Percentiles rank a stretch among this genome's conserved stretches.
Evolutionary conservation across 1,284 basidiomycete species (phyloP).

Genomic region (Retiboletus fuscus): DNA sequence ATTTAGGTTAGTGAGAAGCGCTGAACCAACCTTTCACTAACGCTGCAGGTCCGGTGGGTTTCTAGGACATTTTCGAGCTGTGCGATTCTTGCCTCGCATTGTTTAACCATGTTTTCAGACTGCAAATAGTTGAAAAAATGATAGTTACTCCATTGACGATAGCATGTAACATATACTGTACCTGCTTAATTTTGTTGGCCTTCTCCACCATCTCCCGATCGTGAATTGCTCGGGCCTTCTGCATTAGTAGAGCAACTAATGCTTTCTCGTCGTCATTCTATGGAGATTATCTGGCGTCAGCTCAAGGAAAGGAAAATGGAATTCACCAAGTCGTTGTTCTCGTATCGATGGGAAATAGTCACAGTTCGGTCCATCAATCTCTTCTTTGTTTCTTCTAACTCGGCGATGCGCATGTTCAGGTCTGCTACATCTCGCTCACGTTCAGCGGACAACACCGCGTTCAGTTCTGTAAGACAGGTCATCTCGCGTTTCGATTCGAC

Average conservation of each 20-base stretch:
- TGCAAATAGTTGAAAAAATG: conserved; percentile 39
- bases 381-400: conserved; percentile 47
- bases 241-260: conserved; percentile 58
- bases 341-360: conserved; percentile 53
- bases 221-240: conserved; percentile 56
- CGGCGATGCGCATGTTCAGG: conserved; percentile 43
- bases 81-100: conserved; percentile 53
- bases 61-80: conserved; percentile 58
- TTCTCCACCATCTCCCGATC: conserved; percentile 63
- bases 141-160: conserved; percentile 12
- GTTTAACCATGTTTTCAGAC: conserved; percentile 59
- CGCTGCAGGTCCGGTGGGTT: conserved; percentile 55
- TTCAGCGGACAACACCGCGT: conserved; percentile 35
- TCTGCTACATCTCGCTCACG: conserved; percentile 42
- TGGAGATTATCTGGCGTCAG: conserved; percentile 25
- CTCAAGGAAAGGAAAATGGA: conserved; percentile 17
- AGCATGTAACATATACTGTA: conserved; percentile 49
- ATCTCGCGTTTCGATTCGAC: conserved; percentile 35
- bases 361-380: conserved; percentile 41
- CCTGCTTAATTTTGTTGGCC: conserved; percentile 63
- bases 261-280: conserved; percentile 62
- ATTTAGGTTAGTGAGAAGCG: conserved; percentile 31
- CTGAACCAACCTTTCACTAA: conserved; percentile 36
- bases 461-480: conserved; percentile 39
- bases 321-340: conserved; percentile 57